Evolutionary conservation across 2,329 filamentous ascomycete genomes (phyloP), one percentile per base, ranked within the genome.

Genomic region (Trichoderma asperellum): DNA sequence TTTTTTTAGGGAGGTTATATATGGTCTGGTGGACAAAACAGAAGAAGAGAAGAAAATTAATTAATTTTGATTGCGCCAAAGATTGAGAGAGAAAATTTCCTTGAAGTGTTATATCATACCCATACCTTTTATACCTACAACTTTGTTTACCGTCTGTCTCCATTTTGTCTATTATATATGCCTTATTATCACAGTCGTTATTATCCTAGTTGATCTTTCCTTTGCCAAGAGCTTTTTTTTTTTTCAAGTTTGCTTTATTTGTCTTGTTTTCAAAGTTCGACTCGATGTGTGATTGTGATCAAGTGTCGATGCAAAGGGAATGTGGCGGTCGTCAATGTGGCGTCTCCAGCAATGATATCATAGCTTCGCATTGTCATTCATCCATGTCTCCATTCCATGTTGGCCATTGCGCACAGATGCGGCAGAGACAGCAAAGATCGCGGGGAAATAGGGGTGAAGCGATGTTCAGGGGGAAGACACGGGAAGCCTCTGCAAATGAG

Each of bases 361-460:
- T 67, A 34, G 27, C 3, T 11, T 49, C 32, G 1, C 2, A 29
- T 57, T 73, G 76, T 72, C 72, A 52, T 61, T 43, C 35, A 35
- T 52, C 40, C 47, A 49, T 49, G 47, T 49, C 47, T 49, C 47
- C 12, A 49, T 49, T 43, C 65, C 58, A 52, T 68, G 43, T 16
- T 49, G 37, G n/a, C 14, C 56, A 34, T 24, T 27, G 27, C 16
- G 63, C 63, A 52, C 63, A 67, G 63, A 67, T 58, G 40, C 29
- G 47, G 62, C 62, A 57, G 53, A 57, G 34, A 6, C 11, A 8
- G 34, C 18, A 10, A n/a, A 21, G 32, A 67, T 67, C 63, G 63
- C 49, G 63, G 63, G 53, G 61, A 55, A 56, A 65, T 57, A 56
- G 27, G 53, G 62, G 62, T 18, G 52, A 58, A 67, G 53, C 63